Evolutionary conservation across 257 asterid genomes (phyloP).

Genomic region (Gynochthodes officinalis): DNA sequence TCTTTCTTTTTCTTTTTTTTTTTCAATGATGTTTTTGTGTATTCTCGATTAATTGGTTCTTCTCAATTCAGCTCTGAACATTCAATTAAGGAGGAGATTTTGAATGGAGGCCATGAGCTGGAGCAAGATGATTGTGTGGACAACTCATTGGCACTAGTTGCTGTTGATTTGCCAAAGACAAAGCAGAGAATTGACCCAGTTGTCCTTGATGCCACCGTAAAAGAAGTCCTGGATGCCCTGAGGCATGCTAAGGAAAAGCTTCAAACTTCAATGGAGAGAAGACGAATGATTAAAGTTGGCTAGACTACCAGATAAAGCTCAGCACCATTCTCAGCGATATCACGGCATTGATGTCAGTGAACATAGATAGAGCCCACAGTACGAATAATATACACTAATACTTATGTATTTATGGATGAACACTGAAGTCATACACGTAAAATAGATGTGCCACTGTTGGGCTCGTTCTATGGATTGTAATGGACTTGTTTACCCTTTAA

Average conservation of each 20-base stretch:
- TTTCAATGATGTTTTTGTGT: background rate
- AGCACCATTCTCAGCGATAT: background rate
- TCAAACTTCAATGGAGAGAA: conserved; percentile 56
- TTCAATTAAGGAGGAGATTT: conserved; percentile 17
- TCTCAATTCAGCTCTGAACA: conserved; percentile 18
- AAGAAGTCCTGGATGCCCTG: conserved; percentile 51
- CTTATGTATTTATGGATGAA: no score
- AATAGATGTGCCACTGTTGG: no score
- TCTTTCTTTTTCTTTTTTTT: background rate
- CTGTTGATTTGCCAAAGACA: conserved; percentile 27
- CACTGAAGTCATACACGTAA: no score
- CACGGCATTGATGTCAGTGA: conserved; percentile 4
- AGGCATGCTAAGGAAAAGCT: conserved; percentile 59
- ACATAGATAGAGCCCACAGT: no score
- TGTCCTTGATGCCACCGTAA: conserved; percentile 65
- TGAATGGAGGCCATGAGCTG: conserved; percentile 16
- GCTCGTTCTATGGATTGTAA: no score
- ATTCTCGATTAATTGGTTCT: background rate
- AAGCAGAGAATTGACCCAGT: conserved; percentile 40
- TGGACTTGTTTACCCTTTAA: no score
- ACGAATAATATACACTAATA: no score
- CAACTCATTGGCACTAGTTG: conserved; percentile 48
- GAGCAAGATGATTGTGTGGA: conserved; percentile 33
- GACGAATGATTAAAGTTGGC: conserved; percentile 45
- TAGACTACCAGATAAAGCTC: no score